Evolutionary conservation across 2,329 filamentous ascomycete genomes (phyloP), one percentile per base, ranked within the genome.

Genomic region (Fusarium albidum): DNA sequence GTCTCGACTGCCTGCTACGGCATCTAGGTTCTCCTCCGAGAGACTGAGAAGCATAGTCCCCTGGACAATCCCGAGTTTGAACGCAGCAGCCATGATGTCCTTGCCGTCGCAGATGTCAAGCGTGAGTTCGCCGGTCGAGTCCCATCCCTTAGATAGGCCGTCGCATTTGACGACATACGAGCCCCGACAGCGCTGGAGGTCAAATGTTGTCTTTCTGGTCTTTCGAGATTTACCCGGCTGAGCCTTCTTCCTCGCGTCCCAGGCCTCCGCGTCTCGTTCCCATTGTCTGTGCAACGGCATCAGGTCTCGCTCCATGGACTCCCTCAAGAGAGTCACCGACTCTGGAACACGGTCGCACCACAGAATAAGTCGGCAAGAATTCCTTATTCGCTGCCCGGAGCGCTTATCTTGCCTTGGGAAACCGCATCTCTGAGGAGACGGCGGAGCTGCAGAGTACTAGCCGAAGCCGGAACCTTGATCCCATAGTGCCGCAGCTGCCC

Each of bases 161-260:
- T 48, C 27, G n/a, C 52, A 53, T 31, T 47, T 34, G 9, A 59
- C 26, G 9, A 48, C 13, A 14, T 57, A 57, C 3, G 56, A 59
- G 5, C 53, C 52, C 8, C 9, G n/a, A 13, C 53, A 59, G 25
- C 13, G 25, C 10, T 32, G n/a, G 3, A 59, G n/a, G 12, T 50
- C 38, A 15, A 53, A 50, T 10, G 27, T 3, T 12, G 18, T 12
- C 7, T 9, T 44, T 27, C 11, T 25, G 5, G n/a, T 7, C 37
- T 54, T 46, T 5, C 8, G 13, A 6, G 26, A 33, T 21, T 39
- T 26, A 18, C 7, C 14, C 4, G 40, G 32, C 2, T 54, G 9
- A 1, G 9, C 29, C 25, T 9, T 44, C 15, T 47, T 40, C 32
- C 35, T 42, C 6, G 11, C 25, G 2, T 44, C 25, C 13, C 25